These are phyloP conservation scores for Phoma sp. DNA, from an alignment of 2,329 filamentous ascomycete species.

Conservation along the genomic window DNA sequence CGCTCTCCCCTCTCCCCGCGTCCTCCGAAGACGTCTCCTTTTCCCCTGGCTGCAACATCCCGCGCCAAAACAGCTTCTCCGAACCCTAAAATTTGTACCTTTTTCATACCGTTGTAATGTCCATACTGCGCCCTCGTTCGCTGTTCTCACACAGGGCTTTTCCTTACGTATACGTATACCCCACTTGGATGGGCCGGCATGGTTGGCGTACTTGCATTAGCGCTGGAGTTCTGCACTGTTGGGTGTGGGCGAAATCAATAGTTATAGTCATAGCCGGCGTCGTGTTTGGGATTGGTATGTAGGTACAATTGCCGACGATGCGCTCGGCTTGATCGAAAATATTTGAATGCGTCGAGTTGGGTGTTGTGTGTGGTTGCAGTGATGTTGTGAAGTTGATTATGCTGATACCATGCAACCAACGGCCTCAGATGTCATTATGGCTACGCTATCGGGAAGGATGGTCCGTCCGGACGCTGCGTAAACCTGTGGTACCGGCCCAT, in stretches of 20 bases:
- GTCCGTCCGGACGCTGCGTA: too few species aligned
- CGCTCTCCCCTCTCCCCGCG: not conserved
- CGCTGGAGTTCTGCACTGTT: conserved; percentile 32
- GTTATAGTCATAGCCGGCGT: too few species aligned
- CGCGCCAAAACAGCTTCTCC: conserved; percentile 15
- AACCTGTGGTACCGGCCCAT: too few species aligned
- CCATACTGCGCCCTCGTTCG: not conserved
- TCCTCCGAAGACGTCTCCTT: not conserved
- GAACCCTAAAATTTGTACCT: conserved; percentile 25
- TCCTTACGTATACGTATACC: conserved; percentile 17
- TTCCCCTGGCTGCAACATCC: not conserved
- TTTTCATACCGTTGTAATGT: conserved; percentile 13
- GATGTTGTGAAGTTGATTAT: too few species aligned
- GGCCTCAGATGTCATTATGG: too few species aligned
- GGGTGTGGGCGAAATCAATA: not conserved
- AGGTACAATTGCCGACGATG: not conserved
- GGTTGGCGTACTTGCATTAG: conserved; percentile 38
- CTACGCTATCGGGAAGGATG: too few species aligned
- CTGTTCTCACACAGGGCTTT: not conserved
- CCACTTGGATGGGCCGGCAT: conserved; percentile 13
- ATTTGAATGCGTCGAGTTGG: too few species aligned
- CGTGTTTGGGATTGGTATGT: not conserved
- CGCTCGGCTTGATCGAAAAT: not conserved
- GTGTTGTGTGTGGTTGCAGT: too few species aligned
- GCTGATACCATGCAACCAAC: too few species aligned